These are phyloP conservation scores for Leucosporidium yakuticum DNA, from an alignment of 768 basidiomycete genomes.

Conservation along the genomic window DNA sequence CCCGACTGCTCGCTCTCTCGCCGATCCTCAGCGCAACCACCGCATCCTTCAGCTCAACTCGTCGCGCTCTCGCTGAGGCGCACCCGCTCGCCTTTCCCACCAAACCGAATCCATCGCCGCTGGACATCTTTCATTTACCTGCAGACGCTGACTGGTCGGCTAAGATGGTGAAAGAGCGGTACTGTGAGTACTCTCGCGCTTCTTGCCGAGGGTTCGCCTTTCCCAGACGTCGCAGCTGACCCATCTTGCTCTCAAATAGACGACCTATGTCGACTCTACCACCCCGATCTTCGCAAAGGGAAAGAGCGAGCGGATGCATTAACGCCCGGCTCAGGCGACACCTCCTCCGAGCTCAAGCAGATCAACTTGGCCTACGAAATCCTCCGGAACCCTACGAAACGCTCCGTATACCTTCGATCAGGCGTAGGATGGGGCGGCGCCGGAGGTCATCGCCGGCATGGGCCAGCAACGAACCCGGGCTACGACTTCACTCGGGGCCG, in stretches of 20 bases:
- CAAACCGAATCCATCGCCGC: not conserved
- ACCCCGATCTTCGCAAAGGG: not conserved
- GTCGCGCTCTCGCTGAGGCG: not conserved
- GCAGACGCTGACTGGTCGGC: not conserved
- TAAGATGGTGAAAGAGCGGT: not conserved
- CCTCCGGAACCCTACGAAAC: slow-evolving; percentile 5
- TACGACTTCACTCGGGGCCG: not conserved
- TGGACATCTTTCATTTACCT: slow-evolving; percentile 8
- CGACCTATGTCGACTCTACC: too few relatives aligned
- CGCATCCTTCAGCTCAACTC: not conserved
- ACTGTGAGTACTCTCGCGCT: not conserved
- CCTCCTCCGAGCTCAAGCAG: slow-evolving; percentile 7
- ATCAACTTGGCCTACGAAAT: slow-evolving; percentile 1
- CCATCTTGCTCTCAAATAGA: too few relatives aligned
- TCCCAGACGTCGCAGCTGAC: not conserved
- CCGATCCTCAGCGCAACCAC: not conserved
- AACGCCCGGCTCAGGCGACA: not conserved
- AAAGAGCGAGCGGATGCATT: not conserved
- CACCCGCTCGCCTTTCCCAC: slow-evolving; percentile 1
- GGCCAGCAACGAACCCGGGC: not conserved
- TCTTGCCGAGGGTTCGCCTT: not conserved
- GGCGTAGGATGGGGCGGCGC: not conserved
- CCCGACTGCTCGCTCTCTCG: too few relatives aligned
- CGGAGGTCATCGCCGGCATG: not conserved
- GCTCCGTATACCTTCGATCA: not conserved